These are phyloP conservation scores for Cicer pinnatifidum DNA, from an alignment of 306 rosid species.

Conservation along the genomic window DNA sequence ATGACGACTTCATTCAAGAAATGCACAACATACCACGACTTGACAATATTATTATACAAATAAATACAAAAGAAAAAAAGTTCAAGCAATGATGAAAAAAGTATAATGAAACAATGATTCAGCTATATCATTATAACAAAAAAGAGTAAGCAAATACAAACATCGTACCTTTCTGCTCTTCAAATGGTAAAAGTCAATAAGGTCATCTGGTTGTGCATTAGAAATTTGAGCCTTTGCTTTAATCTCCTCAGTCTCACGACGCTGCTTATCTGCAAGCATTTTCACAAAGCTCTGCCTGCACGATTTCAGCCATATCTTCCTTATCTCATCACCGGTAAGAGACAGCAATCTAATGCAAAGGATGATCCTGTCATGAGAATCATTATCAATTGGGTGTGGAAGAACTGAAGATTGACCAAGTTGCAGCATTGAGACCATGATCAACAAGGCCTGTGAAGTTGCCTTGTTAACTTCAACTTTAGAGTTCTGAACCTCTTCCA, in stretches of 20 bases:
- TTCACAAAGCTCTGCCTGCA: slow-evolving; percentile 94
- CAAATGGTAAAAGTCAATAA: slow-evolving; percentile 94
- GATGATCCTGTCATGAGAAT: slow-evolving; percentile 81
- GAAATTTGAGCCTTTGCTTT: slow-evolving; percentile 85
- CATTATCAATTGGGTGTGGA: slow-evolving; percentile 90
- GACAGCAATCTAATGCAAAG: slow-evolving; percentile 82
- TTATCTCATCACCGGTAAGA: slow-evolving; percentile 73
- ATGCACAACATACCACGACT: slow-evolving; percentile 23
- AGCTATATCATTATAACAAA: neutral
- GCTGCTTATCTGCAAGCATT: slow-evolving; percentile 97
- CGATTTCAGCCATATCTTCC: slow-evolving; percentile 85
- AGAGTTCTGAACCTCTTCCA: slow-evolving; percentile 93
- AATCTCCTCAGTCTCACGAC: slow-evolving; percentile 78
- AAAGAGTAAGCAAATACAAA: slow-evolving; percentile 37
- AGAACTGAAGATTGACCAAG: slow-evolving; percentile 85
- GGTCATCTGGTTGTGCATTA: slow-evolving; percentile 97
- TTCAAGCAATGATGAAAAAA: slow-evolving; percentile 7
- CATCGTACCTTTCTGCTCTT: slow-evolving; percentile 91
- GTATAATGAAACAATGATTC: slow-evolving; percentile 22
- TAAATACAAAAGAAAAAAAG: neutral
- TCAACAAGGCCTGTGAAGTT: slow-evolving; percentile 68
- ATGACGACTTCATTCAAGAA: slow-evolving; percentile 20
- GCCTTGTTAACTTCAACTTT: slow-evolving; percentile 81
- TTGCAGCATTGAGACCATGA: slow-evolving; percentile 88
- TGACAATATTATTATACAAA: neutral